Evolutionary conservation across 2,329 filamentous ascomycete genomes (phyloP), one percentile per base, ranked within the genome.

Genomic region (Didymella segeticola): DNA sequence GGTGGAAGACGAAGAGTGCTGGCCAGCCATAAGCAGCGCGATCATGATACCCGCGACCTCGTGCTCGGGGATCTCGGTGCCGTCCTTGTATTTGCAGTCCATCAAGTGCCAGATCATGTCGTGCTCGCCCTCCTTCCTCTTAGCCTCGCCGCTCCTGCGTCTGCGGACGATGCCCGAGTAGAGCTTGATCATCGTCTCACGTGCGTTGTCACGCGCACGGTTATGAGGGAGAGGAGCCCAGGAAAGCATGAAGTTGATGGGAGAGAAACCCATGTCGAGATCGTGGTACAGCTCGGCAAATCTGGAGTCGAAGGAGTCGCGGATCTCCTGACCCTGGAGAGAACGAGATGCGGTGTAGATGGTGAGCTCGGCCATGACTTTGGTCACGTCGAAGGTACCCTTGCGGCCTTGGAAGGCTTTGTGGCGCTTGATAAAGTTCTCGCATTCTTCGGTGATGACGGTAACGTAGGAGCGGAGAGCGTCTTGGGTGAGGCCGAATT

Each of bases 21-120:
- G 91, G 50, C 91, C 91, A 54, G 90, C 91, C 91, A 96, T 96
- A 58, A 96, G 85, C 19, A 96, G 83, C 5, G 91, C 91, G 75
- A 96, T 96, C 90, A 96, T 93, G 85, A 96, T 93, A 77, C 95
- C 89, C 19, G 91, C 91, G 53, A 96, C 84, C 75, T 96, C 91
- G 67, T 89, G 83, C 70, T 96, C 91, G 14, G 91, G 89, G n/a
- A 96, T 82, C 5, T 81, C 81, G 31, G 80, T 86, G 63, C 91
- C 91, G 64, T 93, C 85, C 80, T 96, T 96, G 83, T 96, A 96
- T 20, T 80, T 83, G 66, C 87, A 91, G 64, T 86, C 86, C 91
- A 96, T 95, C 61, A 96, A 79, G 69, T 95, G 91, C 86, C 89
- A 92, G 76, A 96, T 92, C 83, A 96, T 96, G 76, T 96, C 91